Evolutionary conservation across 2,329 filamentous ascomycete species (phyloP).

Genomic region (Fusarium sp.): DNA sequence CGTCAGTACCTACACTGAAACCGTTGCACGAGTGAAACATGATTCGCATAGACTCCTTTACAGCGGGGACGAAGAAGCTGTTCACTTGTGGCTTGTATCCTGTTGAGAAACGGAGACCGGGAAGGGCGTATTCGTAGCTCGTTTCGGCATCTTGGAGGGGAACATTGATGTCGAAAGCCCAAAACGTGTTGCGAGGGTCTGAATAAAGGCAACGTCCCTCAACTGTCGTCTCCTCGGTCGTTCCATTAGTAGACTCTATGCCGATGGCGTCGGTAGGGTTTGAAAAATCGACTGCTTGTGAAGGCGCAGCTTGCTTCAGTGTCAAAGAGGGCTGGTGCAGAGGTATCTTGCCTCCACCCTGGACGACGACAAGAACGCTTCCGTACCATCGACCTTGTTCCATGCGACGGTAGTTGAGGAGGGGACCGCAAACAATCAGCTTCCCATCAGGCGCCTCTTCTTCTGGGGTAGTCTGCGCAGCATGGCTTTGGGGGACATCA

Average conservation of each 20-base stretch:
- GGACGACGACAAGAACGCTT: slow-evolving; percentile 85
- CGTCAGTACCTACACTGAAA: slow-evolving; percentile 88
- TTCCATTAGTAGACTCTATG: slow-evolving; percentile 42
- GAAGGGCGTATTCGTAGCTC: slow-evolving; percentile 82
- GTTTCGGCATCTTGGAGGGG: slow-evolving; percentile 77
- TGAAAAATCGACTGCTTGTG: slow-evolving; percentile 26
- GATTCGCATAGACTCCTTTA: slow-evolving; percentile 90
- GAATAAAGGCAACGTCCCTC: slow-evolving; percentile 69
- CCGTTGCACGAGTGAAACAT: slow-evolving; percentile 99
- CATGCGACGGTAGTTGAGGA: slow-evolving; percentile 83
- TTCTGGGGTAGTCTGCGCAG: slow-evolving; percentile 12
- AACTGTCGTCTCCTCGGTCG: slow-evolving; percentile 56
- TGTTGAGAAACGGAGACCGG: slow-evolving; percentile 70
- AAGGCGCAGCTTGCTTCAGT: slow-evolving; percentile 57
- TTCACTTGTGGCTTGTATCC: slow-evolving; percentile 68
- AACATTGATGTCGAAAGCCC: slow-evolving; percentile 86
- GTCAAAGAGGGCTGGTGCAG: slow-evolving; percentile 68
- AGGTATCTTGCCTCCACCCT: slow-evolving; percentile 72
- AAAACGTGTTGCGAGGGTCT: slow-evolving; percentile 81
- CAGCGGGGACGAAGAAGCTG: slow-evolving; percentile 86
- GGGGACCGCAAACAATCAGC: slow-evolving; percentile 76
- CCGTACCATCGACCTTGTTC: slow-evolving; percentile 81
- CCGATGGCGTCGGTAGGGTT: slow-evolving; percentile 46
- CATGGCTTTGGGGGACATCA: slow-evolving; percentile 45
- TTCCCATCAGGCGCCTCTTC: slow-evolving; percentile 55